Percentiles rank a stretch among this genome's conserved stretches.
phyloP scores from a whole-genome alignment of 2,329 filamentous ascomycete genomes.

The Pseudogymnoascus sp. region DNA sequence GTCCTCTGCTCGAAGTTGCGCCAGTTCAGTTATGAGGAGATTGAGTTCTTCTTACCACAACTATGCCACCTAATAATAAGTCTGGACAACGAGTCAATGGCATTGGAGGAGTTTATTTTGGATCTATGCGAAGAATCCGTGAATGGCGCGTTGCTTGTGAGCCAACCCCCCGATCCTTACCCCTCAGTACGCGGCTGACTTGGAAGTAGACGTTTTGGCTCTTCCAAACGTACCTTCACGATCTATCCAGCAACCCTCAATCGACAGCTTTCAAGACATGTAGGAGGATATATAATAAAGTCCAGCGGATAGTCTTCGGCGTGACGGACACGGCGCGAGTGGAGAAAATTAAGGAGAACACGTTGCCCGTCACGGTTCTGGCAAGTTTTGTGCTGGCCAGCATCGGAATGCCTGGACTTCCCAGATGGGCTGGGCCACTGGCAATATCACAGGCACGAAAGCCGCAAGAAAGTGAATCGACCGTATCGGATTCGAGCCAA shows the following conservation, averaged over 20 bases:
- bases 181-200: conserved; percentile 1
- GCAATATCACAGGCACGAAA: conserved; percentile 76
- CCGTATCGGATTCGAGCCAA: conserved; percentile 47
- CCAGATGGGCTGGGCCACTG: conserved; percentile 70
- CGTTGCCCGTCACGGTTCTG: conserved; percentile 69
- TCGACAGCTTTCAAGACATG: conserved; percentile 74
- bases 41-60: conserved; percentile 85
- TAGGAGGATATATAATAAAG: conserved; percentile 76
- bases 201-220: conserved; percentile 71
- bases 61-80: conserved; percentile 82
- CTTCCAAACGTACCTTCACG: conserved; percentile 80
- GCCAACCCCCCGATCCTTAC: conserved; percentile 25
- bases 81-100: conserved; percentile 86
- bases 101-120: conserved; percentile 76
- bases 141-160: conserved; percentile 71
- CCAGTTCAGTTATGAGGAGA: conserved; percentile 83
- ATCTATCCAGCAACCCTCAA: conserved; percentile 65
- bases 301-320: conserved; percentile 81
- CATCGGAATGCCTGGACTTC: conserved; percentile 64
- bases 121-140: conserved; percentile 83
- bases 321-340: conserved; percentile 58
- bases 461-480: conserved; percentile 54
- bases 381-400: conserved; percentile 73
- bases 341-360: conserved; percentile 75
- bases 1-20: conserved; percentile 82